These are phyloP conservation scores for Suillus subaureus DNA, from an alignment of 768 basidiomycete genomes.

Conservation along the genomic window DNA sequence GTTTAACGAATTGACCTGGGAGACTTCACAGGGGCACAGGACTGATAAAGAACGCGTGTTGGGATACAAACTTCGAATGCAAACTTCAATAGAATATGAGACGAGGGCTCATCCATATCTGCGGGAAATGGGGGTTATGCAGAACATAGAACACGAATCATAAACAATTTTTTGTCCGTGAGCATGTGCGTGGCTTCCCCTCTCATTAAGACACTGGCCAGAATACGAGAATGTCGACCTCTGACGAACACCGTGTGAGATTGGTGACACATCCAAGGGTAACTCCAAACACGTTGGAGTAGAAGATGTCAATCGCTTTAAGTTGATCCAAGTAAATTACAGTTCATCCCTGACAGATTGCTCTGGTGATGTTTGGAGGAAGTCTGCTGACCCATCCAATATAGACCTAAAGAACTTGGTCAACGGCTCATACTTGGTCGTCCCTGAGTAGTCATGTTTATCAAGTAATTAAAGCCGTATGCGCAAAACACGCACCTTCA, in stretches of 20 bases:
- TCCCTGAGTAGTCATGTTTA: slow-evolving; percentile 42
- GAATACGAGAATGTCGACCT: background rate
- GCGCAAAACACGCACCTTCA: slow-evolving; percentile 51
- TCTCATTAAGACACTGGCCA: background rate
- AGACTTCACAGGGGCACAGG: slow-evolving; percentile 1
- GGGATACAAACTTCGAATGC: background rate
- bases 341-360: slow-evolving; percentile 35
- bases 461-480: background rate
- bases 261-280: background rate
- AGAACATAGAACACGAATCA: slow-evolving; percentile 1
- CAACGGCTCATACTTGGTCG: slow-evolving; percentile 73
- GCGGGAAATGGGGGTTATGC: background rate
- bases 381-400: slow-evolving; percentile 65
- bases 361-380: slow-evolving; percentile 43
- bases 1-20: slow-evolving; percentile 21
- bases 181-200: background rate
- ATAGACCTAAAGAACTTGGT: slow-evolving; percentile 74
- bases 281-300: slow-evolving; percentile 1
- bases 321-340: slow-evolving; percentile 15
- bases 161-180: slow-evolving; percentile 1
- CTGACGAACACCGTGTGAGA: background rate
- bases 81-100: background rate
- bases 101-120: background rate
- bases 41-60: slow-evolving; percentile 8
- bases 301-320: background rate